Evolutionary conservation across 768 basidiomycete species (phyloP).

Genomic region (Phanerochaete sordida): DNA sequence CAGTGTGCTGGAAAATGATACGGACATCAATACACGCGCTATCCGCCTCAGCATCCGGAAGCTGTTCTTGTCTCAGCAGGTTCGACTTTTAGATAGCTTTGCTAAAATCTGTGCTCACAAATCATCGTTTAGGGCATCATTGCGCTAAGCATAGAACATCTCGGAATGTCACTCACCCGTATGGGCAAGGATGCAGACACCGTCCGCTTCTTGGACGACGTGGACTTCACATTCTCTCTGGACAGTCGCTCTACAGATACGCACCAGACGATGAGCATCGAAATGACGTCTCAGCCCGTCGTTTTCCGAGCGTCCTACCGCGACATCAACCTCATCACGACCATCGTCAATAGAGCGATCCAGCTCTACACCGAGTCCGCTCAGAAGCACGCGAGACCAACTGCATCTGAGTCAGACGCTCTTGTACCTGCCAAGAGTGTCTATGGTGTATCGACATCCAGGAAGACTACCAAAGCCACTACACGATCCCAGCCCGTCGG

Average conservation of each 20-base stretch:
- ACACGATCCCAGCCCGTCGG: constrained; percentile 21
- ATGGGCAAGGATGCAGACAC: constrained; percentile 84
- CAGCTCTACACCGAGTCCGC: constrained; percentile 61
- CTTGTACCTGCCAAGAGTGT: background rate
- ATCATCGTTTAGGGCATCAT: constrained; percentile 74
- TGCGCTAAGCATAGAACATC: constrained; percentile 71
- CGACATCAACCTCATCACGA: constrained; percentile 85
- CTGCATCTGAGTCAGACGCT: background rate
- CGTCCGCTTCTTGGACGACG: constrained; percentile 90
- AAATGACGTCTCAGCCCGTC: constrained; percentile 76
- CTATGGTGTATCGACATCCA: constrained; percentile 1
- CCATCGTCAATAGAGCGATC: constrained; percentile 83
- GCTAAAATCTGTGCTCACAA: background rate
- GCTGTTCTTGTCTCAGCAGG: constrained; percentile 89
- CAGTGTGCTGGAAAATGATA: constrained; percentile 83
- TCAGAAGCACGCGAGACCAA: background rate
- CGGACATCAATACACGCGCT: constrained; percentile 74
- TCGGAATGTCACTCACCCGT: constrained; percentile 91
- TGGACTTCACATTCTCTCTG: constrained; percentile 83
- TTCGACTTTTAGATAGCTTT: constrained; percentile 31
- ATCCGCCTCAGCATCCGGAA: constrained; percentile 84
- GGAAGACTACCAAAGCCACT: constrained; percentile 9
- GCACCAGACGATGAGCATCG: constrained; percentile 79
- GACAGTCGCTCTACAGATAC: constrained; percentile 74
- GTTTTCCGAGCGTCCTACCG: constrained; percentile 94